Evolutionary conservation across 1,284 basidiomycete genomes (phyloP), one percentile per base, ranked within the genome.

Genomic region (Tausonia pullulans): DNA sequence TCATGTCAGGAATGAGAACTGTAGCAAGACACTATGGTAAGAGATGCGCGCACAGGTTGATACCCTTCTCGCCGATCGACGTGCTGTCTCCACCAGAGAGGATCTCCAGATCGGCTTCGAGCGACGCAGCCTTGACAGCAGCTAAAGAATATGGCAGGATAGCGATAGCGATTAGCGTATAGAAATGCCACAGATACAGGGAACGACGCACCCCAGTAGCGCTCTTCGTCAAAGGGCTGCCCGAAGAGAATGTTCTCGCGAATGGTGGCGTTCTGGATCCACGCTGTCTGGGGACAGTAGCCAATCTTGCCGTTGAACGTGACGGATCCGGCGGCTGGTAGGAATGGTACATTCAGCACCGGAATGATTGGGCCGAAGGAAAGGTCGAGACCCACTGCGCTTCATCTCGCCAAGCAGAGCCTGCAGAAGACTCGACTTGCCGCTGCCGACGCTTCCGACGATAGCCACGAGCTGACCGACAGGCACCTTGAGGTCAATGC

Each of bases 181-280:
- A 11, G 11, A 2, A 51, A 51, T 51, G 56, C 27, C 27, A 27
- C 27, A 27, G 27, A 27, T 27, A 27, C 27, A 27, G 27, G 27
- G 27, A 27, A 27, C 27, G 27, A 27, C 27, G 27, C 27, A 27
- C 27, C 11, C 63, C 63, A 64, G 49, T 64, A 64, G 8, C 82
- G 80, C 57, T 83, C 82, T 69, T 87, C 84, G 56, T 93, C 87
- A 71, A 86, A 92, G 1, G 85, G 84, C 49, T 84, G 80, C 50
- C 90, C 90, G 71, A 94, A 94, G 63, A 87, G 83, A 61, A 95
- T 85, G 72, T 95, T 95, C 60, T 92, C 86, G 53, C 86, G 80
- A 55, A 88, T 82, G 1, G 84, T 85, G 0, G 84, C 83, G 71
- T 87, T 85, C 76, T 83, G 83, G 69, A 90, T 87, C 87, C 88